phyloP scores from a whole-genome alignment of 208 protist species.

The Acanthamoeba pearcei region DNA sequence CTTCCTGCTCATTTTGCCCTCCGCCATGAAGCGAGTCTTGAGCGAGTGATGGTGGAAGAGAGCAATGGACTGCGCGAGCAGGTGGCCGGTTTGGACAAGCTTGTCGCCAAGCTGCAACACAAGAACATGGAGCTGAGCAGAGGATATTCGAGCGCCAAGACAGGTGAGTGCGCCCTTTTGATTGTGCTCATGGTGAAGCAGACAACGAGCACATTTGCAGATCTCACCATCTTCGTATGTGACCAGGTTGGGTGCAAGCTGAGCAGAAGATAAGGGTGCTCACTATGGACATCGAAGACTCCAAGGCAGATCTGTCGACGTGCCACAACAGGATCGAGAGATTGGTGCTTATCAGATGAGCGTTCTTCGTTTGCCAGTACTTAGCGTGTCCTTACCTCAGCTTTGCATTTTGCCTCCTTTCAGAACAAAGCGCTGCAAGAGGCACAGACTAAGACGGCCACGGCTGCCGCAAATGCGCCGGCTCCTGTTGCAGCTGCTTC shows the following conservation, averaged over 20 bases:
- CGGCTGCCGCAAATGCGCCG: background rate
- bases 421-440: conserved; percentile 66
- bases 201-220: background rate
- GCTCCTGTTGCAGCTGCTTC: background rate
- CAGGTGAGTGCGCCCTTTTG: background rate
- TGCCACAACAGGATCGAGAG: conserved; percentile 68
- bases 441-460: conserved; percentile 21
- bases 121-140: conserved; percentile 10
- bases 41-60: conserved; percentile 18
- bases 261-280: conserved; percentile 17
- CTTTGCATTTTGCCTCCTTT: background rate
- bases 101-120: conserved; percentile 39
- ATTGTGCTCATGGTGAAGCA: background rate
- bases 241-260: conserved; percentile 40
- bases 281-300: conserved; percentile 31
- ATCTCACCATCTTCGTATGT: background rate
- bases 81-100: background rate
- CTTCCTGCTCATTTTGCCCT: background rate
- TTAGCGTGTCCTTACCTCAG: no score
- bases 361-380: background rate
- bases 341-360: background rate
- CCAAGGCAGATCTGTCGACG: conserved; percentile 36
- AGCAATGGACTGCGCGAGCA: background rate
- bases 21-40: background rate
- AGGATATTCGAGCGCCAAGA: background rate